Percentiles rank a stretch among this genome's conserved stretches.
Conservation (phyloP, 129 eudicot genomes). For the Pseudognaphalium luteoalbum region DNA sequence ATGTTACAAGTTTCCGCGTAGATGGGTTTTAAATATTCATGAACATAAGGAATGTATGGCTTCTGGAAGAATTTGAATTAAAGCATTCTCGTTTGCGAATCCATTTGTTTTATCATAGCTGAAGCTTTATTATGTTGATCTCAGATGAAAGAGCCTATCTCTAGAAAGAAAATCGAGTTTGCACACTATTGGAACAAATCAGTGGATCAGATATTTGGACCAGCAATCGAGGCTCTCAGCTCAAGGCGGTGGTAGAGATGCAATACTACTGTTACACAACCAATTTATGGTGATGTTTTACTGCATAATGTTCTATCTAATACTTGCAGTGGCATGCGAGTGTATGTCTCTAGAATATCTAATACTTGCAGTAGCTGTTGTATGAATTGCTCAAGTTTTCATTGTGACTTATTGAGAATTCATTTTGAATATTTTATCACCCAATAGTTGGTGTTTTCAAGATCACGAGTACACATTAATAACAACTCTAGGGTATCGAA, state of each 20-base stretch:
- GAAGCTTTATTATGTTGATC: conserved; percentile 17
- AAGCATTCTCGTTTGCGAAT: background rate
- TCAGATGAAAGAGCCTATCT: conserved; percentile 45
- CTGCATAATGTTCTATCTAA: conserved; percentile 5
- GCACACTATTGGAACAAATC: conserved; percentile 70
- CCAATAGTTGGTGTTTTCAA: background rate
- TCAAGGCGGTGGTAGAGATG: conserved; percentile 53
- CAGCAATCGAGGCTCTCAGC: conserved; percentile 55
- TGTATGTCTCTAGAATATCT: conserved; percentile 2
- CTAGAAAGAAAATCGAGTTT: conserved; percentile 44
- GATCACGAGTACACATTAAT: background rate
- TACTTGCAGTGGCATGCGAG: conserved; percentile 13
- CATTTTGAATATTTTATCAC: background rate
- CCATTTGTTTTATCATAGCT: background rate
- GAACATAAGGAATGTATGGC: conserved; percentile 3
- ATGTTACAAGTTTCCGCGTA: background rate
- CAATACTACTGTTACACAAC: conserved; percentile 15
- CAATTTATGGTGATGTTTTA: conserved; percentile 14
- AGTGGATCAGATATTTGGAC: conserved; percentile 59
- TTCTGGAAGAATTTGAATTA: background rate
- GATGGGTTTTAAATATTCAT: conserved; percentile 5
- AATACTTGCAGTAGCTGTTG: conserved; percentile 15
- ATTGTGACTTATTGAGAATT: background rate
- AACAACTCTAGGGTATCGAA: conserved; percentile 5
- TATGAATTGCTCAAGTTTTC: background rate